Percentiles rank a stretch among this genome's conserved stretches.
Evolutionary conservation across 2,329 filamentous ascomycete genomes (phyloP).

Genomic region (Pseudogymnoascus sp.): DNA sequence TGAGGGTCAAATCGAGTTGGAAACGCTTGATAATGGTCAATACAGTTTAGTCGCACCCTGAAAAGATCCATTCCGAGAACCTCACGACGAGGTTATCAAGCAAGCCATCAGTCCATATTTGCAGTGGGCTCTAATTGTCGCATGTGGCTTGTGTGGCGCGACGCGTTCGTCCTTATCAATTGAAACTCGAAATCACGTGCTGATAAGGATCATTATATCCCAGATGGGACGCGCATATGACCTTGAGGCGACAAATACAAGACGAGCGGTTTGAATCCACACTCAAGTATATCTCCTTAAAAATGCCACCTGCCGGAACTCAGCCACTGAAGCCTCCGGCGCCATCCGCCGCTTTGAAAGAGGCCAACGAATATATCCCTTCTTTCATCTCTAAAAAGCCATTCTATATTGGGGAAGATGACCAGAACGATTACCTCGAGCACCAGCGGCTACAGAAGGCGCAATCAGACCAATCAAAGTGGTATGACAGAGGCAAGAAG

Average conservation of each 20-base stretch:
- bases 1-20: conserved; percentile 75
- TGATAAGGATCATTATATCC: not conserved
- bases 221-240: not conserved
- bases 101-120: not conserved
- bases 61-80: conserved; percentile 57
- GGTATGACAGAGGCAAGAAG: conserved; percentile 88
- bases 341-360: conserved; percentile 52
- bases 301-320: conserved; percentile 32
- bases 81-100: not conserved
- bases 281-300: conserved; percentile 10
- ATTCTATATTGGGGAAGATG: conserved; percentile 81
- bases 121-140: not conserved
- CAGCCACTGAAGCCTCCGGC: conserved; percentile 26
- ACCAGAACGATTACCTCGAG: conserved; percentile 81
- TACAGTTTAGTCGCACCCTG: conserved; percentile 85
- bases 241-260: not conserved
- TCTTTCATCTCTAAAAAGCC: conserved; percentile 96
- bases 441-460: conserved; percentile 78
- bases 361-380: conserved; percentile 97
- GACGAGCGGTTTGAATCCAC: not conserved
- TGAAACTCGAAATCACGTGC: conserved; percentile 8
- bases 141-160: not conserved
- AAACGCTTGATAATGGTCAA: conserved; percentile 83
- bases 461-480: conserved; percentile 61
- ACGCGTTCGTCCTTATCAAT: conserved; percentile 3